Base-by-base conservation (phyloP, 108 stramenopile genomes). In the Skeletonema potamos region DNA sequence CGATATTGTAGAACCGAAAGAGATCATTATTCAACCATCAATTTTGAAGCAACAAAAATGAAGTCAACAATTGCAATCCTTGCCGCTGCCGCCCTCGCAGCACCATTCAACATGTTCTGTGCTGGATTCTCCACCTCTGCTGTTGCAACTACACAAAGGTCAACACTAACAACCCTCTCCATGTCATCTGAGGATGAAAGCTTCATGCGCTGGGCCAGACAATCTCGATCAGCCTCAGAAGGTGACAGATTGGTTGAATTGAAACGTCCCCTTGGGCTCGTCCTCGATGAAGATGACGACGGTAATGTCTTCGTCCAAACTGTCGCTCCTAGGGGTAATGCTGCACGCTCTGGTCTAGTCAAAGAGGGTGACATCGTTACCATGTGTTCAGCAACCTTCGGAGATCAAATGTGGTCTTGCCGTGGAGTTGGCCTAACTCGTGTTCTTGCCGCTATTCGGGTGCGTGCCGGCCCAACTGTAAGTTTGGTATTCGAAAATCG, bases 341-440 rank as follows among this genome's bases (percentile, higher is more conserved):
- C 97, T 6, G 95, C 96, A n/a, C 69, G 95, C 44, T 87, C 91
- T 18, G 95, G 95, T 51, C 71, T 86, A 65, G 87, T 91, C 70
- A 83, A 92, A 67, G 91, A 91, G 58, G 96, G 96, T 22, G 96
- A 97, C 68, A 84, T 91, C 55, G 93, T 98, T 15, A 87, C 92
- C 48, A 97, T 98, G 94, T 91, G 93, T 64, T 90, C 88, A 17
- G 96, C 98, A 4, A 98, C 98, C 1, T 98, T 98, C 75, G 98
- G 98, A 12, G 89, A 97, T 76, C 80, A 98, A 72, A 91, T 97
- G 88, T 98, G 98, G 98, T 86, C 87, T 57, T 85, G 88, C 26
- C 79, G 94, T 41, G 96, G 96, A 15, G 95, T 84, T 1, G 96
- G 98, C n/a, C 68, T 98, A 33, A 79, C 86, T 32, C 84, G 93